Base-by-base conservation (phyloP, 805 yeast species). In the Starmerella tilneyi region DNA sequence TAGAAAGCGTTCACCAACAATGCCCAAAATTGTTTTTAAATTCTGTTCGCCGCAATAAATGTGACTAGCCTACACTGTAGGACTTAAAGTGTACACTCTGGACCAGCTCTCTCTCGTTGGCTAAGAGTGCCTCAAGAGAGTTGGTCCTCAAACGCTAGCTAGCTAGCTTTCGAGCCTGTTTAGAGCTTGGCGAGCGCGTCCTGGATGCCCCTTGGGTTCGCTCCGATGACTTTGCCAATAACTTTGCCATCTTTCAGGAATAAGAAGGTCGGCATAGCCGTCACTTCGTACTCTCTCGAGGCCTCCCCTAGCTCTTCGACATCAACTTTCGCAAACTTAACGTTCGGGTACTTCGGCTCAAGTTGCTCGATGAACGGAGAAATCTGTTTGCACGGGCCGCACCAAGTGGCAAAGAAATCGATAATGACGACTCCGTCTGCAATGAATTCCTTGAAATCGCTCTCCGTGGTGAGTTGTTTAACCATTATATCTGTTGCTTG, bases 371-470 rank as follows among this genome's bases (percentile, higher is more conserved):
- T 69, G 70, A 84, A 70, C 61, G 97, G 97, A 48, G 96, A 84
- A 68, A 88, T 81, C 81, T 82, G 82, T 75, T 89, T 92, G 74
- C 98, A 89, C 50, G 98, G 97, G 57, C 96, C 96, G 68, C 98
- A 89, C 96, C 97, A 92, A 51, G 88, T 78, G 59, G 97, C 97
- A 62, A 76, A 88, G 72, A 89, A 92, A 72, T 92, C 97, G 57
- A 92, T 84, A 57, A 92, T 86, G 56, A 85, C 88, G 61, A 85
- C 72, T 58, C 81, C 83, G 55, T 75, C 75, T 59, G 71, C 71
- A 60, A 80, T 73, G 54, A 78, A 81, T 48, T 71, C 69, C 43
- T 75, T 68, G 74, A 88, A 89, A 63, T 86, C 88, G 36, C 51
- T 65, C 48, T 68, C 63, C 45, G 71, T 54, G 13, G 63, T 54